Evolutionary conservation across 208 protist species (phyloP).

Genomic region (Leishmania guyanensis): DNA sequence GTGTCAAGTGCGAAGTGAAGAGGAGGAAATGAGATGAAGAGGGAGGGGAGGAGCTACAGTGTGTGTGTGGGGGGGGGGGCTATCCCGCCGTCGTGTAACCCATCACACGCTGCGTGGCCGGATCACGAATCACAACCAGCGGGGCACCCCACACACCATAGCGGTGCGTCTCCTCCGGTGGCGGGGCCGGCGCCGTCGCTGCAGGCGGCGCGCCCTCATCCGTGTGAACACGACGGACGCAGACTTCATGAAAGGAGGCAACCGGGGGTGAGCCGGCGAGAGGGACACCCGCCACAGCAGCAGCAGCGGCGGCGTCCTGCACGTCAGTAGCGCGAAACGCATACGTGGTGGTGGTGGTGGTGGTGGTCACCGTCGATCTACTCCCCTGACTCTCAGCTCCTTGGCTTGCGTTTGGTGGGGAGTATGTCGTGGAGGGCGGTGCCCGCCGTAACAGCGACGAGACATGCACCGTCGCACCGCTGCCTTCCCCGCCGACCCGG

Average conservation of each 20-base stretch:
- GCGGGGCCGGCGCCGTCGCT: background rate
- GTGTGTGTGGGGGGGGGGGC: background rate
- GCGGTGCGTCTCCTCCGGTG: constrained; percentile 9
- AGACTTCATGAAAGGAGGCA: constrained; percentile 32
- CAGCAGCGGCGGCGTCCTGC: constrained; percentile 10
- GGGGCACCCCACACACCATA: constrained; percentile 29
- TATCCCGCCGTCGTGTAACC: constrained; percentile 33
- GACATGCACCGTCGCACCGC: background rate
- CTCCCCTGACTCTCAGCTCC: background rate
- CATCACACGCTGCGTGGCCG: constrained; percentile 30
- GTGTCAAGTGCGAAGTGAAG: background rate
- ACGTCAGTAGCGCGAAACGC: constrained; percentile 5
- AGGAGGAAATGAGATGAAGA: background rate
- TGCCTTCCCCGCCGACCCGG: background rate
- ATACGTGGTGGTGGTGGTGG: constrained; percentile 2
- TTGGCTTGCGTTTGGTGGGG: background rate
- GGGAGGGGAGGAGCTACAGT: background rate
- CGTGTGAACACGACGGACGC: background rate
- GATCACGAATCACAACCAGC: constrained; percentile 42
- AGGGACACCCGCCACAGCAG: background rate
- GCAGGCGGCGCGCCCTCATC: background rate
- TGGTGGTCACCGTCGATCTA: background rate
- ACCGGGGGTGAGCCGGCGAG: constrained; percentile 28
- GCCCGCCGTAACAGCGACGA: constrained; percentile 26
- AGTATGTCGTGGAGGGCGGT: background rate